Evolutionary conservation across 257 asterid genomes (phyloP), one percentile per base, ranked within the genome.

Genomic region (Catharanthus roseus): DNA sequence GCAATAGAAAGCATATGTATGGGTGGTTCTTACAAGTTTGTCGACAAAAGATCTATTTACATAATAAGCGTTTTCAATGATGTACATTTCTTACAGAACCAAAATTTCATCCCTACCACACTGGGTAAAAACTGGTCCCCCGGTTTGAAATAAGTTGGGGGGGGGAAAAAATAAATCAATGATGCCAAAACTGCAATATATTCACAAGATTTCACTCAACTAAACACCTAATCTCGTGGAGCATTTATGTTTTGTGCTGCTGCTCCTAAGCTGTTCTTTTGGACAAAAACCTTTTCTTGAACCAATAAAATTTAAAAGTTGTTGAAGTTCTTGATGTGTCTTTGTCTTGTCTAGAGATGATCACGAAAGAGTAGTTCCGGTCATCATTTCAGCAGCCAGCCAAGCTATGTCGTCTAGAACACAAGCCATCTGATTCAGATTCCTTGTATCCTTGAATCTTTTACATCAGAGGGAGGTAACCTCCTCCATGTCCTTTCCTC

Each of bases 401-500:
- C 63, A 21, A 38, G 42, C 42, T 38, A 45, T 56, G 42, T 2
- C 6, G 64, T 64, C 47, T 31, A n/a, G 45, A 62, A 36, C 79
- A 67, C 38, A 33, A 69, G 57, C 26, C n/a, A 75, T 19, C 60
- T 2, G 29, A 49, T 47, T 10, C 41, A n/a, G 62, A 36, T 15
- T 49, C 50, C 44, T 29, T 39, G 47, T 63, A 38, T 62, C 68
- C 33, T 5, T 63, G 16, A 31, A 19, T 18, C 61, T 36, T 39
- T 82, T 79, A 93, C 99, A 95, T 95, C 69, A 95, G 84, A 73
- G 99, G 99, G 53, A 95, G 97, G 80, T 95, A 95, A 23, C 84
- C 97, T 66, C 99, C 99, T 47, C 99, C 99, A 65, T 95, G 97
- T 39, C 99, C 97, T 83, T 89, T 95, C 82, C 97, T 89, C 86